These are phyloP conservation scores for Nematocida major DNA, from an alignment of 371 early-diverging fungal genomes.

Conservation along the genomic window DNA sequence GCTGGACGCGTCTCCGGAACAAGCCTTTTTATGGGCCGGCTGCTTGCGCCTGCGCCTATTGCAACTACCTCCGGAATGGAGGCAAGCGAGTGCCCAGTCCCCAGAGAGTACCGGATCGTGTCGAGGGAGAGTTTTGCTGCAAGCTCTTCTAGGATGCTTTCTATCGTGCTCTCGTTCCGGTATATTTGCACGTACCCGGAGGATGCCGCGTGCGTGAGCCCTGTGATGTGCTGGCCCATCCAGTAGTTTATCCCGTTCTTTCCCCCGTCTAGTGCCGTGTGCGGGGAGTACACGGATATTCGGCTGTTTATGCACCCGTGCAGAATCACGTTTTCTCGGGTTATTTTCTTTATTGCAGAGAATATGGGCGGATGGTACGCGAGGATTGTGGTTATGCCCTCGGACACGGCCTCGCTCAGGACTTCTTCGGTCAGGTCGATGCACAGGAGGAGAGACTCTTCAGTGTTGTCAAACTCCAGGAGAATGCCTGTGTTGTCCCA, in stretches of 20 bases:
- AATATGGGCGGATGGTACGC: conserved; percentile 94
- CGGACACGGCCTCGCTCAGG: conserved; percentile 75
- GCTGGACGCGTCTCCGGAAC: conserved; percentile 88
- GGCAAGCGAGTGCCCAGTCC: background rate
- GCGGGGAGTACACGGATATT: conserved; percentile 85
- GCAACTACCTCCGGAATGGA: conserved; percentile 50
- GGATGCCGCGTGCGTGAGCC: background rate
- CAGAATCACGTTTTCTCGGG: conserved; percentile 73
- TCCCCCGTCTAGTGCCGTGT: conserved; percentile 79
- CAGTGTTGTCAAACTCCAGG: conserved; percentile 58
- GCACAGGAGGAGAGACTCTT: conserved; percentile 77
- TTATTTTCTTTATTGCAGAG: conserved; percentile 73
- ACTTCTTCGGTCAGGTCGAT: conserved; percentile 81
- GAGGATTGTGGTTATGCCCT: conserved; percentile 65
- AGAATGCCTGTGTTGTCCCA: conserved; percentile 83
- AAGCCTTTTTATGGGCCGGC: conserved; percentile 67
- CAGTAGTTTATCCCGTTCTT: conserved; percentile 53
- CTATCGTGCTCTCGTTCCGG: conserved; percentile 20
- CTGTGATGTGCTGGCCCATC: conserved; percentile 11
- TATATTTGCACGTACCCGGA: conserved; percentile 19
- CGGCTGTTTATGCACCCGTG: conserved; percentile 73
- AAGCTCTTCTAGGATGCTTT: conserved; percentile 15
- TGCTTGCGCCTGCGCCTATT: conserved; percentile 70
- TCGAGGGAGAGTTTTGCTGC: background rate
- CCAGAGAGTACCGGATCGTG: conserved; percentile 5